A percentile compares a stretch with the other conserved stretches of the same genome.
phyloP scores from a whole-genome alignment of 495 filamentous ascomycete genomes.

The Penicillium goetzii region DNA sequence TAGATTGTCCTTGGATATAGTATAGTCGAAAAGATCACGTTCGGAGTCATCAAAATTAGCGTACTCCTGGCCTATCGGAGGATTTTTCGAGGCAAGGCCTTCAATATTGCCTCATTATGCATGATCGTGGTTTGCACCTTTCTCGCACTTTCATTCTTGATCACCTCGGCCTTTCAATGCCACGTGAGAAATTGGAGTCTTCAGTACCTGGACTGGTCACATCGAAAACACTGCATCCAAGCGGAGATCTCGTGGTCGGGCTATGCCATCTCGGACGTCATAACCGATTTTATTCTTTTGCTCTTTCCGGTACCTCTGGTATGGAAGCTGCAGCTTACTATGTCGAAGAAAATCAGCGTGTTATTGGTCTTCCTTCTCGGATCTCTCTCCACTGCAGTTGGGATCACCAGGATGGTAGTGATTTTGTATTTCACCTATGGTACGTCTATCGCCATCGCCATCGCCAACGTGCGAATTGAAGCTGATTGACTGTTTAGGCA shows the following conservation, averaged over 20 bases:
- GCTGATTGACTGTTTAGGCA: not conserved
- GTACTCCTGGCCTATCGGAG: slow-evolving; percentile 18
- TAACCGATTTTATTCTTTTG: not conserved
- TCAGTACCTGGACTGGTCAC: not conserved
- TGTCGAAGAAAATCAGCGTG: not conserved
- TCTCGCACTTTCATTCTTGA: not conserved
- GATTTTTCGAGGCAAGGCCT: slow-evolving; percentile 15
- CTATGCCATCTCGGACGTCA: not conserved
- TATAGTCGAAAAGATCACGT: slow-evolving; percentile 20
- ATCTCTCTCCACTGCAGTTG: not conserved
- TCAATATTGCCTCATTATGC: slow-evolving; percentile 9
- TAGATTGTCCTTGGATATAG: slow-evolving; percentile 25
- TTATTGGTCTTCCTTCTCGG: not conserved
- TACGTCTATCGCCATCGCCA: not conserved
- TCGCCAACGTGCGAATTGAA: not conserved
- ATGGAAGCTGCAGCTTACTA: not conserved
- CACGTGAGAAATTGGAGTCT: not conserved
- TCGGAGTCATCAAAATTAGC: slow-evolving; percentile 19
- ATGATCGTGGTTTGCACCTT: not conserved
- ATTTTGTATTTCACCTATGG: not conserved
- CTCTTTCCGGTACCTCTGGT: not conserved
- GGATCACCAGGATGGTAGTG: not conserved
- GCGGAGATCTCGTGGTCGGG: not conserved
- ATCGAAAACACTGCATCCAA: not conserved
- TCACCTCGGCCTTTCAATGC: not conserved